Evolutionary conservation across 192 early-diverging fungal genomes (phyloP).

Genomic region (Chytriomyces sp.): DNA sequence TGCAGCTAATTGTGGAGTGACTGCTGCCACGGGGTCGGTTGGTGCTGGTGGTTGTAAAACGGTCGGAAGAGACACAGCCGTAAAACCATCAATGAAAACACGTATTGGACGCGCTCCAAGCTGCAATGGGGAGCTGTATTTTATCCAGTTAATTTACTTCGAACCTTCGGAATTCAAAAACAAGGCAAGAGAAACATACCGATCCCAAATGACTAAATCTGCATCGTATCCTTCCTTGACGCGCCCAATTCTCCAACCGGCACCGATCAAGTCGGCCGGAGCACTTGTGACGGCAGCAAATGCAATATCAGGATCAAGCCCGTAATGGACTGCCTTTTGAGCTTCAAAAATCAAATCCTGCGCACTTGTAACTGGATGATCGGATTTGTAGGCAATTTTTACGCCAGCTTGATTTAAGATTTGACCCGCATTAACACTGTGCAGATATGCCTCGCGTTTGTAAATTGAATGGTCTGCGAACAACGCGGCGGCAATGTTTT

Average conservation of each 20-base stretch:
- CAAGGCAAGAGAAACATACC: slow-evolving; percentile 3
- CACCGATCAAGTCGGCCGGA: slow-evolving; percentile 71
- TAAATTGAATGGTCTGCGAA: slow-evolving; percentile 68
- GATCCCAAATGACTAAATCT: slow-evolving; percentile 79
- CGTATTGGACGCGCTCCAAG: slow-evolving; percentile 76
- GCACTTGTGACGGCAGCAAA: slow-evolving; percentile 72
- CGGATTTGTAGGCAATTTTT: slow-evolving; percentile 74
- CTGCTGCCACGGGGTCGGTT: neutral
- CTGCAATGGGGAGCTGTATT: slow-evolving; percentile 61
- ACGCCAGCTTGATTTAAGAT: slow-evolving; percentile 72
- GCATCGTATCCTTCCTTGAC: slow-evolving; percentile 75
- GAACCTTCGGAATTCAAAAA: neutral
- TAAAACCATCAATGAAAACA: slow-evolving; percentile 73
- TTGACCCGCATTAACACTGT: slow-evolving; percentile 57
- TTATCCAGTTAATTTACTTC: neutral
- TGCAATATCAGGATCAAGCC: slow-evolving; percentile 61
- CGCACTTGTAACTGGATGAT: slow-evolving; percentile 79
- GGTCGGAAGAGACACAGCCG: neutral
- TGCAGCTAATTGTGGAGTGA: neutral
- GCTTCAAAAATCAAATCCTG: slow-evolving; percentile 77
- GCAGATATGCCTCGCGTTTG: slow-evolving; percentile 78
- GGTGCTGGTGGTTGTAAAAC: neutral
- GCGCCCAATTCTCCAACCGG: slow-evolving; percentile 69
- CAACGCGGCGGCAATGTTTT: slow-evolving; percentile 71
- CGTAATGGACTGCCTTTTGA: slow-evolving; percentile 74